Conservation (phyloP, 2,329 filamentous ascomycete species). For the Alternaria solani region DNA sequence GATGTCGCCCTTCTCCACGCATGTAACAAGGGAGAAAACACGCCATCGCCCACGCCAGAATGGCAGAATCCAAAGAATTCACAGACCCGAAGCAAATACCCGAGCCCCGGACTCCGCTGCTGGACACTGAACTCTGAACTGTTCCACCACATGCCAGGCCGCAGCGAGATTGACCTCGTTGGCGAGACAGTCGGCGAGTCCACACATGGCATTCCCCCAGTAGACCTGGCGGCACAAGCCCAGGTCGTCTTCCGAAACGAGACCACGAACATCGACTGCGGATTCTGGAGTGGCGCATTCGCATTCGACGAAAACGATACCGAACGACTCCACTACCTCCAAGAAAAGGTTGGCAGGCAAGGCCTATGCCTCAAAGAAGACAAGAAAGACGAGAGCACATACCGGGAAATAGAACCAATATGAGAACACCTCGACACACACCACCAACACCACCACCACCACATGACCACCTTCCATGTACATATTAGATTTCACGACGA, state of each 20-base stretch:
- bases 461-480: conserved; percentile 10
- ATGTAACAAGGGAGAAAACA: conserved; percentile 46
- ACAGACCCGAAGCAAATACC: conserved; percentile 39
- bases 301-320: conserved; percentile 43
- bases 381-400: conserved; percentile 17
- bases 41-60: conserved; percentile 37
- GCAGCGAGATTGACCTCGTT: conserved; percentile 50
- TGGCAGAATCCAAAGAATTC: conserved; percentile 33
- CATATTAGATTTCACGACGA: conserved; percentile 15
- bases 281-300: conserved; percentile 52
- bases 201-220: conserved; percentile 43
- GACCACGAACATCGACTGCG: conserved; percentile 51
- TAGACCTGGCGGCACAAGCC: conserved; percentile 44
- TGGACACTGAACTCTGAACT: conserved; percentile 56
- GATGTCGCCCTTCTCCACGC: conserved; percentile 55
- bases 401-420: conserved; percentile 14
- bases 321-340: conserved; percentile 44
- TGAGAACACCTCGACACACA: conserved; percentile 4
- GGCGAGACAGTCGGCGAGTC: conserved; percentile 38
- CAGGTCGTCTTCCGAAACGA: conserved; percentile 45
- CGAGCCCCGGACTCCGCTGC: conserved; percentile 50
- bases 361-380: conserved; percentile 50
- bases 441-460: background rate
- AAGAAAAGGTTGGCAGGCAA: conserved; percentile 49
- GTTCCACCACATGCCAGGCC: conserved; percentile 55